Conservation (phyloP, 208 protist genomes). For the Leishmania gerbilli region DNA sequence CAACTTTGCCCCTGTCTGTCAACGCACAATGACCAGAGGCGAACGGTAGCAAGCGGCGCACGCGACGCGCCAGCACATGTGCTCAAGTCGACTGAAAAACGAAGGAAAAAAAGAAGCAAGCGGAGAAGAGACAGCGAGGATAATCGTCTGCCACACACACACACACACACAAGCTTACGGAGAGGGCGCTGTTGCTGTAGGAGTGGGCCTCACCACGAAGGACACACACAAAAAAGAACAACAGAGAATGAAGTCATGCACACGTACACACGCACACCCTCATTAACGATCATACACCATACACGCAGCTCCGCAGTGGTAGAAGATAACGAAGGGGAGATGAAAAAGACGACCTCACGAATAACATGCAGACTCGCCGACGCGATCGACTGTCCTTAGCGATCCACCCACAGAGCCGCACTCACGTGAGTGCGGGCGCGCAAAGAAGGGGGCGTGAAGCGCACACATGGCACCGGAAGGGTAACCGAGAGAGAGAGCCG, state of each 20-base stretch:
- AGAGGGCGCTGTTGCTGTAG: background rate
- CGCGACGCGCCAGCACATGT: background rate
- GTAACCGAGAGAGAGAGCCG: background rate
- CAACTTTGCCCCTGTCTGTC: background rate
- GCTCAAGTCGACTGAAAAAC: background rate
- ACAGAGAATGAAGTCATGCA: background rate
- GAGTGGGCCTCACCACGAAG: background rate
- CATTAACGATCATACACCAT: background rate
- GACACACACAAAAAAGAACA: background rate
- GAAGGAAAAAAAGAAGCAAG: constrained; percentile 4
- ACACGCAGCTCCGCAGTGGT: background rate
- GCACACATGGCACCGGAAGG: background rate
- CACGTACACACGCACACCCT: background rate
- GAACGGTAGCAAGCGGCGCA: background rate
- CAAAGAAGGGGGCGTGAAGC: background rate
- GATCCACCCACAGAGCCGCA: background rate
- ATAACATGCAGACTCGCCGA: background rate
- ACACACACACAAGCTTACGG: background rate
- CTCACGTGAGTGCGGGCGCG: no score
- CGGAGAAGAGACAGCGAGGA: constrained; percentile 3
- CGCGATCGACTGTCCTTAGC: background rate
- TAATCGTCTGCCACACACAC: background rate
- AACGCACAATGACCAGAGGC: background rate
- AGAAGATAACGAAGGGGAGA: background rate
- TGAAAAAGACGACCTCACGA: background rate